A percentile compares a stretch with the other conserved stretches of the same genome.
Evolutionary conservation across 2,329 filamentous ascomycete genomes (phyloP).

Genomic region (Fusarium albosuccineum): DNA sequence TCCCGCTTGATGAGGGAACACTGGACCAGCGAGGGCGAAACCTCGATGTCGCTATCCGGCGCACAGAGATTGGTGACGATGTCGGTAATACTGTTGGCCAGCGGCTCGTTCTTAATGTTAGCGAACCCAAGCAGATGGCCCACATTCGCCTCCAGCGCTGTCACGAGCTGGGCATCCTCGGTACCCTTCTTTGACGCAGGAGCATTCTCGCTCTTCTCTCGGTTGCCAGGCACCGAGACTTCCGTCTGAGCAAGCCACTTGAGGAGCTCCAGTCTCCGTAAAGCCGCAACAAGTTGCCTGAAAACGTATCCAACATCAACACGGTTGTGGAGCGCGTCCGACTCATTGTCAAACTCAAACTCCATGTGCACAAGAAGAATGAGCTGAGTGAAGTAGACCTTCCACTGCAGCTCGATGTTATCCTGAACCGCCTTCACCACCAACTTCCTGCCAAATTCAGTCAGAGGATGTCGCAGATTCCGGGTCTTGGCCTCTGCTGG

Average conservation of each 20-base stretch:
- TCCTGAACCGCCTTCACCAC: conserved; percentile 85
- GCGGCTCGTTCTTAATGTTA: conserved; percentile 62
- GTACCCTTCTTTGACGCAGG: conserved; percentile 55
- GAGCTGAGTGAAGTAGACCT: conserved; percentile 84
- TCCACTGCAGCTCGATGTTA: conserved; percentile 77
- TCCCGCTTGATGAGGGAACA: conserved; percentile 72
- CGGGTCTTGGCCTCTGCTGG: conserved; percentile 61
- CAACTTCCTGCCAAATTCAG: conserved; percentile 81
- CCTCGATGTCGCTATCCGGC: conserved; percentile 74
- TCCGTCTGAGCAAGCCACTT: conserved; percentile 75
- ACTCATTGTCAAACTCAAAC: conserved; percentile 80
- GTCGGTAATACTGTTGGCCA: conserved; percentile 73
- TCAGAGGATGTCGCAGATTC: conserved; percentile 67
- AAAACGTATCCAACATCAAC: conserved; percentile 79
- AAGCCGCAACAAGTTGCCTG: conserved; percentile 74
- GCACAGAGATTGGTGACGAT: conserved; percentile 76
- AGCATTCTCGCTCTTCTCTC: conserved; percentile 52
- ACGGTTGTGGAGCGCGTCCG: conserved; percentile 71
- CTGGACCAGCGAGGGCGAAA: conserved; percentile 71
- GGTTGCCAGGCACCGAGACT: conserved; percentile 63
- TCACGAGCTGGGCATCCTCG: conserved; percentile 65
- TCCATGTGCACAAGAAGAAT: conserved; percentile 89
- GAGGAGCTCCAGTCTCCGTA: conserved; percentile 81
- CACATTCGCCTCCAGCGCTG: conserved; percentile 70
- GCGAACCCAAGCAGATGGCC: conserved; percentile 74